phyloP scores from a whole-genome alignment of 768 basidiomycete species.

The Boletus pseudo-olivaceus region DNA sequence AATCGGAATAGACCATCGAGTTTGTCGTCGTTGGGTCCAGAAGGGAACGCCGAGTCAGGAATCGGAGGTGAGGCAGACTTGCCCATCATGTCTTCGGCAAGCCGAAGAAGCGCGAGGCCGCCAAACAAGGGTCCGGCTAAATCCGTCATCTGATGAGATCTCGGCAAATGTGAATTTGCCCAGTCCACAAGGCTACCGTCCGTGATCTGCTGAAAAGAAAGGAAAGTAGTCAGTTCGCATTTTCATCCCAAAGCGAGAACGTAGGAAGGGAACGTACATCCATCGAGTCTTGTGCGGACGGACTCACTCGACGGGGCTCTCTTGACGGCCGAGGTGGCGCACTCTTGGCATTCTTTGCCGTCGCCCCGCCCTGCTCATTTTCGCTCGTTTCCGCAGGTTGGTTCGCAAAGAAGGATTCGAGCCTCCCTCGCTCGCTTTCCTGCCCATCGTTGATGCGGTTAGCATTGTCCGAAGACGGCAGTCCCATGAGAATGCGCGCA shows the following conservation, averaged over 20 bases:
- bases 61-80: conserved; percentile 65
- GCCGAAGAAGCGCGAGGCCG: conserved; percentile 78
- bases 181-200: conserved; percentile 72
- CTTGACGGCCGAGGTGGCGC: conserved; percentile 68
- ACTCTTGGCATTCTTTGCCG: conserved; percentile 8
- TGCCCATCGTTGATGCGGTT: conserved; percentile 18
- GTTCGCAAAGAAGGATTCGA: conserved; percentile 56
- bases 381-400: conserved; percentile 28
- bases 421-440: conserved; percentile 44
- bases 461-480: conserved; percentile 33
- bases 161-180: conserved; percentile 84
- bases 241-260: neutral
- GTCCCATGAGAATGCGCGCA: conserved; percentile 71
- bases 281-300: conserved; percentile 26
- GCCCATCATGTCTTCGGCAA: conserved; percentile 79
- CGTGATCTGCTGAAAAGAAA: conserved; percentile 14
- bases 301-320: conserved; percentile 49
- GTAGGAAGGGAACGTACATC: conserved; percentile 7
- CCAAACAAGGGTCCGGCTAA: conserved; percentile 42
- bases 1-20: conserved; percentile 83
- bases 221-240: neutral
- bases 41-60: conserved; percentile 75
- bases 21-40: conserved; percentile 66
- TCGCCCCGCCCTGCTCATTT: conserved; percentile 15
- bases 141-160: conserved; percentile 53